Percentiles rank a stretch among this genome's conserved stretches.
These are phyloP conservation scores for Podaxis pistillaris DNA, from an alignment of 768 basidiomycete genomes.

Conservation along the genomic window DNA sequence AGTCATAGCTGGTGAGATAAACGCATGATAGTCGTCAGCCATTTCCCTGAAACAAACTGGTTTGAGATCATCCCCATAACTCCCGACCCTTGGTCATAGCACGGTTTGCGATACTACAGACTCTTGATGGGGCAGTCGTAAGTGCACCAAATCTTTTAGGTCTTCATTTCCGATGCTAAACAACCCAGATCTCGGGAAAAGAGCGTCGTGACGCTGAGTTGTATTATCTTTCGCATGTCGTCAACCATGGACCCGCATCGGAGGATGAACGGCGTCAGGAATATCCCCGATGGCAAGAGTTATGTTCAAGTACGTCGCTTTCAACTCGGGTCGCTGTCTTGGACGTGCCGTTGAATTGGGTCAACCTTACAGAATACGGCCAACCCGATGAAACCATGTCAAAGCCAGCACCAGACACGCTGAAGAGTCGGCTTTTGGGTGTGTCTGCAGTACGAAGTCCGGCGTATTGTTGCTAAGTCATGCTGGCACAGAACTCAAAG, in stretches of 20 bases:
- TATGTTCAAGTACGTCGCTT: slow-evolving; percentile 57
- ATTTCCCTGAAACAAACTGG: slow-evolving; percentile 25
- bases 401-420: slow-evolving; percentile 42
- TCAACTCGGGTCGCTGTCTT: background rate
- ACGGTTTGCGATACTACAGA: slow-evolving; percentile 57
- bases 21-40: slow-evolving; percentile 7
- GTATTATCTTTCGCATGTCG: slow-evolving; percentile 73
- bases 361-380: slow-evolving; percentile 51
- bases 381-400: slow-evolving; percentile 37
- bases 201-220: slow-evolving; percentile 82
- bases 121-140: slow-evolving; percentile 66
- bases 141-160: slow-evolving; percentile 24
- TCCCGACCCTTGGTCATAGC: slow-evolving; percentile 65
- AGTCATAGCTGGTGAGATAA: slow-evolving; percentile 48
- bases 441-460: slow-evolving; percentile 20
- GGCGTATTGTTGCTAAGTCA: background rate
- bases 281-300: slow-evolving; percentile 64
- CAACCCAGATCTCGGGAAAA: slow-evolving; percentile 56
- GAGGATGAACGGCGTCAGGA: slow-evolving; percentile 40
- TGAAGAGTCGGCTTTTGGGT: slow-evolving; percentile 65
- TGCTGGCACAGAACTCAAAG: slow-evolving; percentile 20
- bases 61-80: slow-evolving; percentile 33
- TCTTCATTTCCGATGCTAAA: background rate
- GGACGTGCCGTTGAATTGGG: slow-evolving; percentile 2
- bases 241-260: slow-evolving; percentile 40